Evolutionary conservation across 805 yeast genomes (phyloP), one percentile per base, ranked within the genome.

Genomic region (Wickerhamiella lipophila): DNA sequence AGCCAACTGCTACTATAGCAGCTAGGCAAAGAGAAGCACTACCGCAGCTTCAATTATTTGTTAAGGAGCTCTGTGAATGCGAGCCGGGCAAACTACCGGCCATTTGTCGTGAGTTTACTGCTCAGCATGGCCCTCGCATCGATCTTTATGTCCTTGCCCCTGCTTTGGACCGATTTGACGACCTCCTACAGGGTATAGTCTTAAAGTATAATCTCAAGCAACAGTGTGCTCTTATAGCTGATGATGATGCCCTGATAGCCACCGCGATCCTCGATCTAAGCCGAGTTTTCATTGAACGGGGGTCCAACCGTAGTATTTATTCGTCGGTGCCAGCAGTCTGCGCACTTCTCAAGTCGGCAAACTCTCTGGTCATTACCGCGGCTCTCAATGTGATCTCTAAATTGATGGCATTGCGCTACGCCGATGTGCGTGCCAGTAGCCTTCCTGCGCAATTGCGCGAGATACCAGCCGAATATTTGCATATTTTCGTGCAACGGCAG

Each of bases 71-170:
- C 18, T 19, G 22, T 9, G 19, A n/a, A 4, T 40, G 42, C 22
- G 30, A 30, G 26, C 25, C 46, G 2, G 19, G 19, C 6, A 13
- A 22, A 42, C 67, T 78, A 1, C 51, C 53, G 3, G 58, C 64
- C 38, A 58, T 78, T 46, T 58, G 59, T 12, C 53, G n/a, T 52
- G 36, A 21, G 21, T 40, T 49, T 7, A 13, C 22, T 4, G 26
- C 47, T 15, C 79, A 86, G 86, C 73, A 73, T 26, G 66, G 79
- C 21, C 80, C 85, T 7, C 69, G 77, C 52, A 83, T 82, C 32
- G 82, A 84, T 56, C 64, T 89, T 29, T 73, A 73, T 52, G 79
- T 79, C 51, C 88, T 95, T 92, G 75, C 83, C 25, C 74, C 81
- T 0, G 77, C 84, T 1, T 68, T 89, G 56, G 82, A 86, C 62